Evolutionary conservation across 2,329 filamentous ascomycete genomes (phyloP), one percentile per base, ranked within the genome.

Genomic region (Diaporthe sp.): DNA sequence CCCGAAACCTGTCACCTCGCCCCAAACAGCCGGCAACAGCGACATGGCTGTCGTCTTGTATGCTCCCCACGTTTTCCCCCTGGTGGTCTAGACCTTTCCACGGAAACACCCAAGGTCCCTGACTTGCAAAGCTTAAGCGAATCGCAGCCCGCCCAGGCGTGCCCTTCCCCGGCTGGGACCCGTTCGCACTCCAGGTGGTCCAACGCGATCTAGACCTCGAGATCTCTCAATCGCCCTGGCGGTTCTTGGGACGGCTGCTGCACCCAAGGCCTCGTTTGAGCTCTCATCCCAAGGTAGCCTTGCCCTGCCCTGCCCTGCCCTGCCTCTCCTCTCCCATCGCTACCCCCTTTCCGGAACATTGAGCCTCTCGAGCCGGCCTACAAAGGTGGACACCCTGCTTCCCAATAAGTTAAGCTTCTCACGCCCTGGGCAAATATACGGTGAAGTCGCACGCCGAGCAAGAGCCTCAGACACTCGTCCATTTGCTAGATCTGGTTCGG

Each of bases 61-160:
- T 71, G 56, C 70, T 63, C 70, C 56, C 70, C 70, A 71, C 70
- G 70, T 63, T 63, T 63, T 51, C 30, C 53, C 56, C 70, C 70
- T 32, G 39, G 56, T 55, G 70, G 70, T 71, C 70, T 71, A 71
- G 70, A 71, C 70, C 70, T 71, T 51, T 71, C 56, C 44, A 71
- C 17, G 47, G 70, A 44, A 63, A 59, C 70, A 61, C 27, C 70
- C 59, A 61, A 61, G 69, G 69, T 71, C 69, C 69, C 69, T 71
- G 69, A 71, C 69, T 51, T 44, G 44, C 58, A 53, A 71, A 71
- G 70, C 70, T 71, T 71, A 71, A 71, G 59, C 70, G 70, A 71
- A 71, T 61, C 70, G 70, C 53, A 63, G 44, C 58, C 70, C 47
- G 56, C 70, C 58, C 32, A 53, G 27, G 50, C 56, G 32, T 63